Evolutionary conservation across 352 stramenopile species (phyloP), one percentile per base, ranked within the genome.

Genomic region (Globisporangium polare): DNA sequence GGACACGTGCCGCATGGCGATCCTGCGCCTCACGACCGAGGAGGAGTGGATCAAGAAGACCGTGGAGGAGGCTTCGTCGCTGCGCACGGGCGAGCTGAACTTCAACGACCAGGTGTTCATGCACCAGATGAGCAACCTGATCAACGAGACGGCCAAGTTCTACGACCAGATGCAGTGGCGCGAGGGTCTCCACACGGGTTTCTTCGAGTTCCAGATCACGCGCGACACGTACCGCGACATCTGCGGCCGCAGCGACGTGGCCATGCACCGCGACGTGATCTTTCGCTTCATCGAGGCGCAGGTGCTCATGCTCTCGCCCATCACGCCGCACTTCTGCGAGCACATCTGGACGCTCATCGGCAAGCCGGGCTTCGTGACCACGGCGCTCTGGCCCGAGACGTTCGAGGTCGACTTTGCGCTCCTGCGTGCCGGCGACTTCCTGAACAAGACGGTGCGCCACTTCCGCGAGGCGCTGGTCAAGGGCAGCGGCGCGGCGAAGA

Each of bases 171-270:
- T 98, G 70, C 88, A 94, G 68, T 98, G 93, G 89, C 90, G 97
- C 55, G 97, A 99, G 62, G 98, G 97, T 53, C 80, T 99, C 24
- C 96, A 99, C 77, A 80, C 89, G n/a, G 96, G 95, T 52, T 99
- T 98, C 87, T 99, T 98, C 71, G 96, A 99, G 67, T 97, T 99
- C 82, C 93, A 99, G 74, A 94, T 98, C 67, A 96, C 96, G 35
- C 90, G 97, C 55, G 97, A 99, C 77, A 82, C 93, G 60, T 99
- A 99, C 83, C 91, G 97, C 68, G 96, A 98, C 74, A 98, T 97
- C 60, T 99, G 96, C 76, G 50, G 43, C 22, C 86, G 86, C 60
- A 82, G 86, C 47, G 74, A 90, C 58, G 73, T 86, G 42, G 60
- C 87, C 13, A 97, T 99, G 88, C 92, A 99, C 72, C 78, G 85